Percentiles rank a stretch among this genome's conserved stretches.
These are phyloP conservation scores for Candida gigantensis DNA, from an alignment of 1,139 yeast species.

Conservation along the genomic window DNA sequence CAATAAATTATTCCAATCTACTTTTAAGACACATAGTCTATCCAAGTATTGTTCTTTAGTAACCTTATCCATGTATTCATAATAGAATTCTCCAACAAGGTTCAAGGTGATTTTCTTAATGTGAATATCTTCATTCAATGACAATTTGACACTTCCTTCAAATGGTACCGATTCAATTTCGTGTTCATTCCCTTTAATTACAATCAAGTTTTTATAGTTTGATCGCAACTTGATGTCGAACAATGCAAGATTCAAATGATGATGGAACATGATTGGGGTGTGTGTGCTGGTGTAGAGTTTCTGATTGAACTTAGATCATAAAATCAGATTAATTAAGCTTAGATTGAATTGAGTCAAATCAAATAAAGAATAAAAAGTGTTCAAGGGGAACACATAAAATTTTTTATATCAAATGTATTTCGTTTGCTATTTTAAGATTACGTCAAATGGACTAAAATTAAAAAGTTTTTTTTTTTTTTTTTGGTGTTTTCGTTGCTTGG, in stretches of 20 bases:
- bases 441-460: too few relatives aligned
- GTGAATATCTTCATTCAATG: slow-evolving; percentile 52
- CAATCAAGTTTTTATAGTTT: slow-evolving; percentile 52
- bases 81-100: slow-evolving; percentile 54
- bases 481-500: too few relatives aligned
- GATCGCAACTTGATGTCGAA: slow-evolving; percentile 46
- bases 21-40: slow-evolving; percentile 49
- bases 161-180: slow-evolving; percentile 57
- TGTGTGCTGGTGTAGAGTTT: not conserved
- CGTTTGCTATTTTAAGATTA: too few relatives aligned
- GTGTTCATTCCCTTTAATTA: slow-evolving; percentile 57
- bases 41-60: slow-evolving; percentile 49
- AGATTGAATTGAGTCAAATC: too few relatives aligned
- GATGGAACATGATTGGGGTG: slow-evolving; percentile 24
- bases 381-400: too few relatives aligned
- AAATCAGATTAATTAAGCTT: too few relatives aligned
- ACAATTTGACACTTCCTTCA: slow-evolving; percentile 58
- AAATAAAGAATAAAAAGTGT: too few relatives aligned
- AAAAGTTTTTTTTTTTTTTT: too few relatives aligned
- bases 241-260: slow-evolving; percentile 26
- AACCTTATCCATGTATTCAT: slow-evolving; percentile 52
- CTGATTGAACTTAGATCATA: too few relatives aligned
- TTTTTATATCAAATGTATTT: too few relatives aligned
- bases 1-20: slow-evolving; percentile 62
- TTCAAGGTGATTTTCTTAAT: slow-evolving; percentile 49